A percentile compares a stretch with the other conserved stretches of the same genome.
These are phyloP conservation scores for Tylopilus plumbeoviolaceoides DNA, from an alignment of 768 basidiomycete species.

Conservation along the genomic window DNA sequence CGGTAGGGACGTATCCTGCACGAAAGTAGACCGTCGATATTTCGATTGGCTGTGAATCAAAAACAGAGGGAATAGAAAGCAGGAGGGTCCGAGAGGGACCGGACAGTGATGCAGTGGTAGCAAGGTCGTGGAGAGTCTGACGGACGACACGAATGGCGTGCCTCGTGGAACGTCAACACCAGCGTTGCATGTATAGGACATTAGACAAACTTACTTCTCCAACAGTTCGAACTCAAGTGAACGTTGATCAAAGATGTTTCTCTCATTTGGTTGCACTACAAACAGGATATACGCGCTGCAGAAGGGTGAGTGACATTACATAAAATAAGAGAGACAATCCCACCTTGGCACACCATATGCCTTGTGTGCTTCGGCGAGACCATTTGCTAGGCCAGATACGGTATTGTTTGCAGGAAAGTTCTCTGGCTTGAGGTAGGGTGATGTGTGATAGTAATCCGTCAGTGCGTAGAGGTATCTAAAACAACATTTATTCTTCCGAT, in stretches of 20 bases:
- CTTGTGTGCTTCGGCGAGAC: conserved; percentile 75
- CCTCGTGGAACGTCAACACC: conserved; percentile 34
- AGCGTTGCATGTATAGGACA: not conserved
- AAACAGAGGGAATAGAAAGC: conserved; percentile 24
- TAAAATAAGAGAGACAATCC: conserved; percentile 4
- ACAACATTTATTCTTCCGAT: not conserved
- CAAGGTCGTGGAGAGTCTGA: conserved; percentile 71
- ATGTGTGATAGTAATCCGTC: conserved; percentile 64
- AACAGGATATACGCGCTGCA: conserved; percentile 64
- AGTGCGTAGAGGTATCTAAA: conserved; percentile 61
- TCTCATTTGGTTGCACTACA: conserved; percentile 83
- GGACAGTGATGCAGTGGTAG: conserved; percentile 47
- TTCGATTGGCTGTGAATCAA: conserved; percentile 39
- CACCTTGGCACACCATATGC: conserved; percentile 62
- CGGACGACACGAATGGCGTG: conserved; percentile 72
- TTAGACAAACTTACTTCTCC: conserved; percentile 52
- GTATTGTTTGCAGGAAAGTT: conserved; percentile 77
- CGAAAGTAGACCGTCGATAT: conserved; percentile 91
- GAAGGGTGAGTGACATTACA: not conserved
- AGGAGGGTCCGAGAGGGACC: conserved; percentile 43
- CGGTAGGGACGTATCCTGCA: conserved; percentile 79
- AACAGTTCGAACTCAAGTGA: conserved; percentile 84
- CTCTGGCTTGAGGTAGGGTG: conserved; percentile 45
- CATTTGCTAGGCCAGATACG: conserved; percentile 62
- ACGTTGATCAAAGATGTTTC: conserved; percentile 94